Evolutionary conservation across 2,329 filamentous ascomycete species (phyloP), one percentile per base, ranked within the genome.

Genomic region (Trichoderma lentiforme): DNA sequence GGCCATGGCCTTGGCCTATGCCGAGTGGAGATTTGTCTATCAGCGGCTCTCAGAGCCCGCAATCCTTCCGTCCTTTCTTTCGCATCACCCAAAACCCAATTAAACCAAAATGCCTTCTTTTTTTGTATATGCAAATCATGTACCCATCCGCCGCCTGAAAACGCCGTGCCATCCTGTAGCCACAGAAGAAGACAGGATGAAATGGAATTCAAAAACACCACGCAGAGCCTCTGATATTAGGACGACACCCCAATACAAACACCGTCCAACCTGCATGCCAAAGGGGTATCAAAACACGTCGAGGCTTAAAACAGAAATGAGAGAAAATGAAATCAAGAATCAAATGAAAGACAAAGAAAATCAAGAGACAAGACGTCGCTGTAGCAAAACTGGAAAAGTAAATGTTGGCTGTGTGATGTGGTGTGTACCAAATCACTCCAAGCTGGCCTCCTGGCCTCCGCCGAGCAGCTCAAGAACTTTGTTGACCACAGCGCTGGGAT

Each of bases 391-490:
- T n/a, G 12, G 36, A 24, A 21, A 43, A 32, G 6, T 51, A n/a
- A 53, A 47, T 26, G 21, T 14, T 21, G 21, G 5, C 30, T 26
- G 9, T 28, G 26, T 18, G 32, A 70, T 53, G 57, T 30, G 36
- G 34, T 28, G 43, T 30, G 39, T 15, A 34, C 28, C 36, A 24
- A 61, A 28, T 74, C 71, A 81, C 68, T 79, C 77, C 18, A 68
- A 70, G 30, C 75, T 51, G 57, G 78, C 79, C 70, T 84, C 83
- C 71, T 86, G 84, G 32, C 83, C 81, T 72, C 88, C 88, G 57
- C 91, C 91, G 51, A 99, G 90, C 69, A 99, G 88, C 82, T 98
- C 96, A 56, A 96, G 86, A 73, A 98, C 95, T 87, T 98, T 98
- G 83, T 92, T 93, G 58, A 95, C 92, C 15, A 99, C 96, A 6